phyloP scores from a whole-genome alignment of 106 monocot species.

The Chionographis japonica region DNA sequence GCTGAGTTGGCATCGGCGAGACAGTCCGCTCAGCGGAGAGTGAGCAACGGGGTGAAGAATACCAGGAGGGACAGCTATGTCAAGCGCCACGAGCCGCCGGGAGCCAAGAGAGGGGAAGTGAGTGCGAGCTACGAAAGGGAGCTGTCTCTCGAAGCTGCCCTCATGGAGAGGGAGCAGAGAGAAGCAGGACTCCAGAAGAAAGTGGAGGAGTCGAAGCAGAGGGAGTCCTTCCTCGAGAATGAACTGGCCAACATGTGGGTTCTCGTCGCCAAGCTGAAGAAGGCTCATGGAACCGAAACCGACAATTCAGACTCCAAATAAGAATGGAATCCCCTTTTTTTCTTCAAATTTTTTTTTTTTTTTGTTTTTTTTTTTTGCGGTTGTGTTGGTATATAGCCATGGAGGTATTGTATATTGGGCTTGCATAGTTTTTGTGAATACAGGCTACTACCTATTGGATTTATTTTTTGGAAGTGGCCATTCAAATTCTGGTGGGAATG shows the following conservation, averaged over 20 bases:
- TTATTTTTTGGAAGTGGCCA: conserved; percentile 7
- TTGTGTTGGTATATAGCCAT: conserved; percentile 3
- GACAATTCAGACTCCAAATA: conserved; percentile 15
- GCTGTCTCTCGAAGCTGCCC: conserved; percentile 43
- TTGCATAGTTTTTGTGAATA: neutral
- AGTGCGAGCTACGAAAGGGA: conserved; percentile 42
- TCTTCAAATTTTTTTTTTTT: neutral
- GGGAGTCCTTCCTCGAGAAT: conserved; percentile 74
- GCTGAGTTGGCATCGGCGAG: conserved; percentile 43
- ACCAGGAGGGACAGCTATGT: conserved; percentile 36
- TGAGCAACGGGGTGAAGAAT: conserved; percentile 21
- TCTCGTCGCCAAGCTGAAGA: conserved; percentile 81
- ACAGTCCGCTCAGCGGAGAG: conserved; percentile 36
- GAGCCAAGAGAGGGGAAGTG: conserved; percentile 21
- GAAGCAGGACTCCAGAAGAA: conserved; percentile 69
- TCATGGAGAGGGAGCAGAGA: conserved; percentile 65
- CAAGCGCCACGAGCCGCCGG: conserved; percentile 32
- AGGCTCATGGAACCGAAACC: conserved; percentile 37
- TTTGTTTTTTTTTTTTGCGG: neutral
- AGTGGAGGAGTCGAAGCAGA: conserved; percentile 73
- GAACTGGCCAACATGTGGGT: conserved; percentile 96
- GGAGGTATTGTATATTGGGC: conserved; percentile 1
- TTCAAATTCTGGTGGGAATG: neutral
- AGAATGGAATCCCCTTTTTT: neutral
- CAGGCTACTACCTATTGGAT: neutral